A percentile compares a stretch with the other conserved stretches of the same genome.
Evolutionary conservation across 345 rosid genomes (phyloP).

Genomic region (Angophora floribunda): DNA sequence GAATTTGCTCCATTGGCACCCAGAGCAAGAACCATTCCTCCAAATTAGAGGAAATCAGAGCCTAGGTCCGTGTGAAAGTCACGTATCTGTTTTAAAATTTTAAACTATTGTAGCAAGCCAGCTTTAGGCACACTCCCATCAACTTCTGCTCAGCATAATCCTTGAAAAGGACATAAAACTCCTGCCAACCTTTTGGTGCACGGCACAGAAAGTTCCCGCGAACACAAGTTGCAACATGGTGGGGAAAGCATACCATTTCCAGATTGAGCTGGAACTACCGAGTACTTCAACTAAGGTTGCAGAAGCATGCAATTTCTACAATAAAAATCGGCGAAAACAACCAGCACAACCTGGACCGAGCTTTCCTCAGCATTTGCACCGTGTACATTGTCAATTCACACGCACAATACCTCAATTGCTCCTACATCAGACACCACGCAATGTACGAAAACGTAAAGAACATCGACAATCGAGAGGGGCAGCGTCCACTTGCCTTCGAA

Average conservation of each 20-base stretch:
- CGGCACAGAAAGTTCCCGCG: neutral
- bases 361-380: neutral
- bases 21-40: neutral
- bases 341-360: neutral
- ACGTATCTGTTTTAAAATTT: neutral
- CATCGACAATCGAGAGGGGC: neutral
- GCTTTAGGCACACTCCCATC: neutral
- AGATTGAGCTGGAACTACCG: neutral
- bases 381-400: neutral
- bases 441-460: neutral
- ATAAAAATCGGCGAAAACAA: neutral
- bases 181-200: neutral
- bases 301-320: neutral
- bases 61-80: neutral
- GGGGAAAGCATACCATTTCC: neutral
- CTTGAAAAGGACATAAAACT: neutral
- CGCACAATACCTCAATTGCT: neutral
- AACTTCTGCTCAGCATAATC: neutral
- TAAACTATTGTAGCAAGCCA: neutral
- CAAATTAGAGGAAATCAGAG: neutral
- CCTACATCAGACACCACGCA: neutral
- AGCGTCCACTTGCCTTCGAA: slow-evolving; percentile 29
- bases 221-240: neutral
- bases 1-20: neutral
- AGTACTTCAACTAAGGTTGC: neutral